Evolutionary conservation across 805 yeast genomes (phyloP).

Genomic region (Candida insectorum): DNA sequence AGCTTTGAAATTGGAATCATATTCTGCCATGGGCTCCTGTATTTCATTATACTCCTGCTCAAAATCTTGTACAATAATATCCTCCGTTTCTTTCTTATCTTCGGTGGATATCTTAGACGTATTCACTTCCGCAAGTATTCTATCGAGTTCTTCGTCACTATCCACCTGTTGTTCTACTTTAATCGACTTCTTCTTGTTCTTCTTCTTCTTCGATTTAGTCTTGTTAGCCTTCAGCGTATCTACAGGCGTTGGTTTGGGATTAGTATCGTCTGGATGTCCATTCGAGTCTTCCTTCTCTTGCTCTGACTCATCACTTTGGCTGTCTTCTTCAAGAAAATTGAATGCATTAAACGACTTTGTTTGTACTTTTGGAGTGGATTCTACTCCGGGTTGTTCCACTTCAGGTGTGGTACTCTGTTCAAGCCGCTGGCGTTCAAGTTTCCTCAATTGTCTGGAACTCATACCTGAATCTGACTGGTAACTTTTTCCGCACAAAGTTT

Average conservation of each 20-base stretch:
- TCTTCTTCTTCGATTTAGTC: constrained; percentile 21
- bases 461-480: constrained; percentile 17
- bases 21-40: constrained; percentile 27
- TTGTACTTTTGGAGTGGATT: neutral
- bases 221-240: too few relatives aligned
- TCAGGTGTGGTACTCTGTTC: constrained; percentile 8
- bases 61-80: constrained; percentile 14
- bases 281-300: constrained; percentile 20
- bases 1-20: constrained; percentile 42
- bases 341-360: constrained; percentile 12
- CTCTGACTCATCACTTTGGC: constrained; percentile 15
- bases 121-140: constrained; percentile 43
- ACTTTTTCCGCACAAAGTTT: constrained; percentile 4
- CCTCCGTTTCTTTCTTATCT: constrained; percentile 14
- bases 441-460: constrained; percentile 51
- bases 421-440: constrained; percentile 33
- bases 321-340: constrained; percentile 13
- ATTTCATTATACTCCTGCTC: constrained; percentile 23
- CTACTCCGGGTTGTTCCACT: neutral
- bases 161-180: constrained; percentile 15
- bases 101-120: too few relatives aligned
- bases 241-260: too few relatives aligned
- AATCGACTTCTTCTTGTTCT: constrained; percentile 12
- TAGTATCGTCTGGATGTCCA: neutral
- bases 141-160: constrained; percentile 61